A percentile compares a stretch with the other conserved stretches of the same genome.
phyloP scores from a whole-genome alignment of 2,329 filamentous ascomycete genomes.

The Aspergillus hiratsukae region DNA sequence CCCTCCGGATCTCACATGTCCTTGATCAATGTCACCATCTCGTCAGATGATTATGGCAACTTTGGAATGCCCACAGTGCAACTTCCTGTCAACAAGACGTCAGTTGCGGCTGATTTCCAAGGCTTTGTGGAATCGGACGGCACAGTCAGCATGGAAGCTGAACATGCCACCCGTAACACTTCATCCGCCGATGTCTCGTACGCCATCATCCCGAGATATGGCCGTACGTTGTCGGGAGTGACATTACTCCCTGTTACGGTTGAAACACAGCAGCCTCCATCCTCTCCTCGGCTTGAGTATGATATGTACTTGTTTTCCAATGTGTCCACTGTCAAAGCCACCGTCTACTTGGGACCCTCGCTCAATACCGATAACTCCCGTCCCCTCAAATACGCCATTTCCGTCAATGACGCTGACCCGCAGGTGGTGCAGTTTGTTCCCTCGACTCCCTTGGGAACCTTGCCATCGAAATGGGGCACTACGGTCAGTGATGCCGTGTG shows the following conservation, averaged over 20 bases:
- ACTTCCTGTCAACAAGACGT: slow-evolving; percentile 51
- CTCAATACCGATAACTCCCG: slow-evolving; percentile 50
- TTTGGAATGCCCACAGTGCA: slow-evolving; percentile 44
- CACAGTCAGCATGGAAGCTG: slow-evolving; percentile 34
- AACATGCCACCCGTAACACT: slow-evolving; percentile 21
- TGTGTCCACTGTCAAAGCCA: slow-evolving; percentile 35
- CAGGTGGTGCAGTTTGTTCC: slow-evolving; percentile 41
- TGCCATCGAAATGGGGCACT: slow-evolving; percentile 6
- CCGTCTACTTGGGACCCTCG: slow-evolving; percentile 40
- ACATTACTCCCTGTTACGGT: slow-evolving; percentile 52
- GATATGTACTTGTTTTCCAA: slow-evolving; percentile 58
- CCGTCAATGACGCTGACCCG: slow-evolving; percentile 40
- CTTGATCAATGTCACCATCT: slow-evolving; percentile 27
- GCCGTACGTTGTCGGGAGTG: slow-evolving; percentile 56
- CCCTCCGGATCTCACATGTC: slow-evolving; percentile 33
- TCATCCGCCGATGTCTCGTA: slow-evolving; percentile 41
- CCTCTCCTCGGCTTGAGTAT: slow-evolving; percentile 55
- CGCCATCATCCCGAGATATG: slow-evolving; percentile 51
- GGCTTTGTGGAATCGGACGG: slow-evolving; percentile 61
- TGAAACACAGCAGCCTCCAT: slow-evolving; percentile 47
- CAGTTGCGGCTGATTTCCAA: slow-evolving; percentile 49
- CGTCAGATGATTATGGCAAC: slow-evolving; percentile 22
- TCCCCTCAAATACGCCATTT: slow-evolving; percentile 49
- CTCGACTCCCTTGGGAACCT: slow-evolving; percentile 7
- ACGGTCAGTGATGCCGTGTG: slow-evolving; percentile 11